phyloP scores from a whole-genome alignment of 805 yeast species.

The Metahyphopichia silvanorum region DNA sequence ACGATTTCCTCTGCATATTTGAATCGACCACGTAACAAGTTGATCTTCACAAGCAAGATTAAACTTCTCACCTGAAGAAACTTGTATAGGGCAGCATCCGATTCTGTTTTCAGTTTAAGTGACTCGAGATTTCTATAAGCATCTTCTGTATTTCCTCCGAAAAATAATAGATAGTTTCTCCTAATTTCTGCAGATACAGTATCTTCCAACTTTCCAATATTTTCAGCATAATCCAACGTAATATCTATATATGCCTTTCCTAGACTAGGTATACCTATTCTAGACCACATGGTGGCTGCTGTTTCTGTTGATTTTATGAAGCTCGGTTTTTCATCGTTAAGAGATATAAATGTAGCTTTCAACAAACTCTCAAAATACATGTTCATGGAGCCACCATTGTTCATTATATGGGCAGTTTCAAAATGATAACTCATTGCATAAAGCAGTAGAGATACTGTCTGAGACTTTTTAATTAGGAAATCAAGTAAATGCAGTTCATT shows the following conservation, averaged over 20 bases:
- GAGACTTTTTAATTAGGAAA: slow-evolving; percentile 55
- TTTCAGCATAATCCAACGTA: slow-evolving; percentile 38
- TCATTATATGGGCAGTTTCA: slow-evolving; percentile 54
- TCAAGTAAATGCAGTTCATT: slow-evolving; percentile 66
- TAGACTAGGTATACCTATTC: slow-evolving; percentile 47
- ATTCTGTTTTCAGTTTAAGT: slow-evolving; percentile 16
- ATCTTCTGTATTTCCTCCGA: slow-evolving; percentile 37
- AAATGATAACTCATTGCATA: slow-evolving; percentile 64
- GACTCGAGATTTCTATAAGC: slow-evolving; percentile 35
- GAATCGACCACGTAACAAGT: slow-evolving; percentile 37
- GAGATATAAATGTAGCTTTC: slow-evolving; percentile 53
- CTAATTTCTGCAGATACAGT: slow-evolving; percentile 37
- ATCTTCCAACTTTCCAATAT: slow-evolving; percentile 35
- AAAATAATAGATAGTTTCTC: slow-evolving; percentile 31
- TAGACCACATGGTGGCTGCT: slow-evolving; percentile 46
- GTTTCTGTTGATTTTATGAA: slow-evolving; percentile 48
- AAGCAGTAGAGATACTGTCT: slow-evolving; percentile 43
- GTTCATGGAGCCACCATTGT: slow-evolving; percentile 47
- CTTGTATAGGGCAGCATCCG: slow-evolving; percentile 39
- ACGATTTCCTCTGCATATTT: slow-evolving; percentile 33
- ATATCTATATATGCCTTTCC: slow-evolving; percentile 47
- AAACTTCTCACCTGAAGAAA: slow-evolving; percentile 38
- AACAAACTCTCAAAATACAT: slow-evolving; percentile 53
- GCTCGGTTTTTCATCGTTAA: slow-evolving; percentile 43
- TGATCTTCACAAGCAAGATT: slow-evolving; percentile 33